Evolutionary conservation across 2,329 filamentous ascomycete species (phyloP), one percentile per base, ranked within the genome.

Genomic region (Claviceps maximensis): DNA sequence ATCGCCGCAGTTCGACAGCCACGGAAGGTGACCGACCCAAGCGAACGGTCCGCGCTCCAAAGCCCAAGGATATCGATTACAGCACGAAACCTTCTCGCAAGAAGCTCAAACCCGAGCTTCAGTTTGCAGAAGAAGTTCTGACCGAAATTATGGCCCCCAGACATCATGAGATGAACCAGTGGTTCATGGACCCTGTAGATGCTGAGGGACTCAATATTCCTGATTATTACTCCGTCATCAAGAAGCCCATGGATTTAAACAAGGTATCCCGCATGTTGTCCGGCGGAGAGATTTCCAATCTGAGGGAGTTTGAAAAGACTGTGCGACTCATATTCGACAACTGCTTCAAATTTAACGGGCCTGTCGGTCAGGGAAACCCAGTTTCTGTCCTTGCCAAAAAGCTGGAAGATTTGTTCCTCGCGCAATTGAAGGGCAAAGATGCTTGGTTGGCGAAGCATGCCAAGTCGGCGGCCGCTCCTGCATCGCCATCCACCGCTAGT

Each of bases 161-260:
- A 65, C 79, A 96, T 64, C 75, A 74, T 53, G 64, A 70, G 2
- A 72, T 84, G 58, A 88, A 88, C 45, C 76, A 77, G 53, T 84
- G 87, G 55, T 98, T 98, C 71, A 72, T 88, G 61, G 72, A 79
- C 8, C 87, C 93, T 0, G 93, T 98, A 21, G 93, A 98, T 65
- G 89, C 93, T 0, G 90, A 97, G 38, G 91, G 90, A 0, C 74
- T 97, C 52, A 89, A 91, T 65, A 96, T 97, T 55, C 93, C 93
- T 0, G 84, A 86, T 25, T 98, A 98, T 66, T 88, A 93, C 66
- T 89, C 86, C 62, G 75, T 97, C 56, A 89, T 98, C 71, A 97
- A 95, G 74, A 89, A 90, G 65, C 93, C 93, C 0, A 98, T 97
- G 91, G 91, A 98, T 66, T 75, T 96, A 49, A 76, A 78, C 17